Evolutionary conservation across 1,139 yeast species (phyloP), one percentile per base, ranked within the genome.

Genomic region (Spencermartinsiella ligniputridi): DNA sequence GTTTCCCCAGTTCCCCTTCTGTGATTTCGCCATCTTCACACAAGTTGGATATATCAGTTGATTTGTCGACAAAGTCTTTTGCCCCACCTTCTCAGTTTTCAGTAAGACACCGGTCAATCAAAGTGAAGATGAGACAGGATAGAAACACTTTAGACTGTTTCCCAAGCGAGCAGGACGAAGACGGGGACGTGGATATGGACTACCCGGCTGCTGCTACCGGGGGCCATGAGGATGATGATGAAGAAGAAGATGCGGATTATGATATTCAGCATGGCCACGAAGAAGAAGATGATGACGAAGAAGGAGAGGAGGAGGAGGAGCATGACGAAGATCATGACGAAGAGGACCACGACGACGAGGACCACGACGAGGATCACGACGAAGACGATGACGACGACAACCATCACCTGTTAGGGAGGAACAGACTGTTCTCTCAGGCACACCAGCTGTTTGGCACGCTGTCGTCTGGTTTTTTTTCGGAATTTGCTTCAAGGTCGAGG

Each of bases 381-480:
- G 45, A 42, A 6, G 48, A 39, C 4, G 41, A 37, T 5, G 46
- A 46, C 43, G 18, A 41, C 35, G 15, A 44, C 44, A 20, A 50
- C 42, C 11, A 49, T 42, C 11, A 44, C 37, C 15, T 52, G 46
- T 13, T 52, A 42, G n/a, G 52, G 41, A 13, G 43, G 53, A 1
- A 62, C 54, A 3, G 67, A 51, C 9, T 57, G 54, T 1, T 62
- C 56, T 17, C 51, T 42, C 40, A 42, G 29, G 49, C 47, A 15
- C 48, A 42, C 35, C 49, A 40, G 55, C 64, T 45, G 47, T 69
- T 49, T 58, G 63, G 62, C 36, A 62, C 59, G 9, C 54, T 62
- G 29, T 54, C 50, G 22, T 63, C 16, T 74, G 76, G 49, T 68
- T 74, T 36, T 64, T 66, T 52, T 40, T 51, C 55, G n/a, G 60